Evolutionary conservation across 2,329 filamentous ascomycete genomes (phyloP).

Genomic region (Botryotinia convoluta): DNA sequence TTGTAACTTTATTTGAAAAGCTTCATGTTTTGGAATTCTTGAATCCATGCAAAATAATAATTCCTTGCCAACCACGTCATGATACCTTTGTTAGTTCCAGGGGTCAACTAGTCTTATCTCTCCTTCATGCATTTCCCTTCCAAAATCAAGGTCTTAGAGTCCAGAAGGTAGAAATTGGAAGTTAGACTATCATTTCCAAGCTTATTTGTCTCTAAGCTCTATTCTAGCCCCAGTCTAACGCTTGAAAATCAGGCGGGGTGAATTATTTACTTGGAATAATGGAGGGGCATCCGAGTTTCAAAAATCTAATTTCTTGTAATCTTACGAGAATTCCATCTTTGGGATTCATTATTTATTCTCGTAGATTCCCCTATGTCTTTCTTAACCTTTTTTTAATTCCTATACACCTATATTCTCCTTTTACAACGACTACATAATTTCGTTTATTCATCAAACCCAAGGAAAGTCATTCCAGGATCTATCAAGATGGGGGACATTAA

Average conservation of each 20-base stretch:
- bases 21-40: not conserved
- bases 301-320: not conserved
- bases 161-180: not conserved
- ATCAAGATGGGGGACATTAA: constrained; percentile 15
- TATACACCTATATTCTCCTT: not conserved
- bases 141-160: not conserved
- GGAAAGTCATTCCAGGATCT: not conserved
- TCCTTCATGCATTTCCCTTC: not conserved
- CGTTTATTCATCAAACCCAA: not conserved
- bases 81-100: not conserved
- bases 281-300: not conserved
- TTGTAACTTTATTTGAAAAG: not conserved
- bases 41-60: not conserved
- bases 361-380: not conserved
- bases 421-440: not conserved
- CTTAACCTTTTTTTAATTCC: not conserved
- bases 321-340: not conserved
- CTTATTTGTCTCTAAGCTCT: not conserved
- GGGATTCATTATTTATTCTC: not conserved
- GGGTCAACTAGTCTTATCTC: constrained; percentile 5
- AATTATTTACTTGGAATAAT: constrained; percentile 10
- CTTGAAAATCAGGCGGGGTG: not conserved
- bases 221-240: not conserved
- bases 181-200: not conserved
- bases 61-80: not conserved